A percentile compares a stretch with the other conserved stretches of the same genome.
These are phyloP conservation scores for Vararia minispora DNA, from an alignment of 768 basidiomycete species.

Conservation along the genomic window DNA sequence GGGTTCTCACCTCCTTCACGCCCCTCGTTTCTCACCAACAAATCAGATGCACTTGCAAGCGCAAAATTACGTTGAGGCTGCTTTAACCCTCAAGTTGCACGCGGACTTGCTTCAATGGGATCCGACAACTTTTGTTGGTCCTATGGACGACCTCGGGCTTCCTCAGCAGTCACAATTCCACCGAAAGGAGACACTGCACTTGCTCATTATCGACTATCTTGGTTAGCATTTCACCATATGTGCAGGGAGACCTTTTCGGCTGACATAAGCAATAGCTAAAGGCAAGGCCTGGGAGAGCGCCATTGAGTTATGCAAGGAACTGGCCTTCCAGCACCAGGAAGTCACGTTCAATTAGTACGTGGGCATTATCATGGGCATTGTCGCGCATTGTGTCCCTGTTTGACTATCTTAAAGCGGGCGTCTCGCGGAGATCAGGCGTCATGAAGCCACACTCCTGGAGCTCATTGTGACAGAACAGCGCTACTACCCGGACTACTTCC, in stretches of 20 bases:
- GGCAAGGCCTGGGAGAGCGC: constrained; percentile 98
- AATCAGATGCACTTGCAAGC: constrained; percentile 75
- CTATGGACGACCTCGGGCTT: constrained; percentile 82
- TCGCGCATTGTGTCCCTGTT: constrained; percentile 7
- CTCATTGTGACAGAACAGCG: constrained; percentile 76
- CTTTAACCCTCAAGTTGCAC: constrained; percentile 85
- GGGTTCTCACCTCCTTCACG: constrained; percentile 16
- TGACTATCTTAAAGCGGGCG: constrained; percentile 42
- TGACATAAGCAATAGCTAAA: constrained; percentile 44
- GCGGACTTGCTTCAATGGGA: constrained; percentile 93
- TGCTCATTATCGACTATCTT: constrained; percentile 89
- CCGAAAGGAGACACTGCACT: constrained; percentile 84
- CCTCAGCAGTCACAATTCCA: constrained; percentile 92
- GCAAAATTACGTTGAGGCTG: constrained; percentile 89
- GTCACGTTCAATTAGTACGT: constrained; percentile 86
- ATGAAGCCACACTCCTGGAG: constrained; percentile 81
- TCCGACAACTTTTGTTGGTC: constrained; percentile 64
- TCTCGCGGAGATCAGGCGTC: constrained; percentile 74
- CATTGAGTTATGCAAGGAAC: constrained; percentile 85
- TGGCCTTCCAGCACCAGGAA: constrained; percentile 79
- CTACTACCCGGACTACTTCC: constrained; percentile 88
- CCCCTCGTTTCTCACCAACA: neutral
- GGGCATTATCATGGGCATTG: neutral
- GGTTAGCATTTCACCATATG: constrained; percentile 32
- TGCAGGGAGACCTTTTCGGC: constrained; percentile 1